A percentile compares a stretch with the other conserved stretches of the same genome.
Evolutionary conservation across 176 grass and related monocot genomes (phyloP).

Genomic region (Avena eriantha): DNA sequence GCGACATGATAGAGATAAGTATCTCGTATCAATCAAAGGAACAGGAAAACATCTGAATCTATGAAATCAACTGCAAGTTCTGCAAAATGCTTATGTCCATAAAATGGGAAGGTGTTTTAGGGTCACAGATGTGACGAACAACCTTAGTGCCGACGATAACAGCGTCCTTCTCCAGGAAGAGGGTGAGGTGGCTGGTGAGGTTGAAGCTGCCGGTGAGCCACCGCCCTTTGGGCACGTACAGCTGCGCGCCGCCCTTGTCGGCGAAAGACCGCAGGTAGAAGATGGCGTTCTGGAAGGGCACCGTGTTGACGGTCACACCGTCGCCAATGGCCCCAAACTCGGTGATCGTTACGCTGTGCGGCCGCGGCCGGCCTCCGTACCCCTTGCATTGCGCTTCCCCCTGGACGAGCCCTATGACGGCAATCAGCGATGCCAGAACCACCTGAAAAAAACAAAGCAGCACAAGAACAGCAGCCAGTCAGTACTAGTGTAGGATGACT

Average conservation of each 20-base stretch:
- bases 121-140: neutral
- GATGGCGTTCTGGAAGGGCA: constrained; percentile 91
- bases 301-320: constrained; percentile 72
- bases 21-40: neutral
- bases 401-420: constrained; percentile 9
- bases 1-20: neutral
- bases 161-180: constrained; percentile 85
- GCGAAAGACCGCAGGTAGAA: constrained; percentile 91
- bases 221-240: constrained; percentile 84
- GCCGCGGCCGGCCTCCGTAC: constrained; percentile 16
- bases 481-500: neutral
- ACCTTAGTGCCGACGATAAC: constrained; percentile 76
- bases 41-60: constrained; percentile 25
- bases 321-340: constrained; percentile 92
- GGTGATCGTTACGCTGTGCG: constrained; percentile 86
- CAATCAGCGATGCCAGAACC: constrained; percentile 46
- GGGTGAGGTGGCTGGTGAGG: constrained; percentile 84
- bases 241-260: constrained; percentile 90
- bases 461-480: constrained; percentile 29
- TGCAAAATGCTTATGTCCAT: constrained; percentile 34
- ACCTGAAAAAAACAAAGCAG: constrained; percentile 55
- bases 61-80: neutral
- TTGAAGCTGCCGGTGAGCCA: constrained; percentile 97
- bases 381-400: constrained; percentile 32
- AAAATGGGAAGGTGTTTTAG: neutral